Percentiles rank a stretch among this genome's conserved stretches.
These are phyloP conservation scores for Trichoderma sp. DNA, from an alignment of 2,329 filamentous ascomycete genomes.

Conservation along the genomic window DNA sequence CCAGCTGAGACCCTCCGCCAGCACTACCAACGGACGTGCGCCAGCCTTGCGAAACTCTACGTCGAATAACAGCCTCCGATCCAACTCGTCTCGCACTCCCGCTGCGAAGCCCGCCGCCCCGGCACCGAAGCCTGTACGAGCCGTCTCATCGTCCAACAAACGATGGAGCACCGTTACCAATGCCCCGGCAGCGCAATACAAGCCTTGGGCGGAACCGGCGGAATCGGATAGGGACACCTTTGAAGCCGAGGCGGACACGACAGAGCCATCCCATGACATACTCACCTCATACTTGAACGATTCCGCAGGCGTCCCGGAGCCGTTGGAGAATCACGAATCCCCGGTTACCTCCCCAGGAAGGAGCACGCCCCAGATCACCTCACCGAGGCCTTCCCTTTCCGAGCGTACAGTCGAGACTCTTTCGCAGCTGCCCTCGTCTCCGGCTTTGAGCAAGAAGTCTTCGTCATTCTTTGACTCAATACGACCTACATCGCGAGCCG, in stretches of 20 bases:
- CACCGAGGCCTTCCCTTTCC: constrained; percentile 63
- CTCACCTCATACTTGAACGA: constrained; percentile 27
- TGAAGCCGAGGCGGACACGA: background rate
- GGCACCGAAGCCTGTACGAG: constrained; percentile 29
- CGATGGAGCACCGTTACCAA: constrained; percentile 28
- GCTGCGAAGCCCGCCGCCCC: constrained; percentile 29
- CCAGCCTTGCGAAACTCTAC: constrained; percentile 30
- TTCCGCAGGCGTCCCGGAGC: background rate
- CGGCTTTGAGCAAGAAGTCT: constrained; percentile 64
- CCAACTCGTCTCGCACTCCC: constrained; percentile 26
- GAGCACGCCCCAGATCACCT: constrained; percentile 32
- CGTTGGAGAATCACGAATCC: constrained; percentile 32
- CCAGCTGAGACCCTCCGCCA: constrained; percentile 40
- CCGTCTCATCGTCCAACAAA: constrained; percentile 15
- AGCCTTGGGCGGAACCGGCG: constrained; percentile 27
- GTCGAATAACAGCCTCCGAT: constrained; percentile 33
- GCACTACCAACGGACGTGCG: constrained; percentile 30
- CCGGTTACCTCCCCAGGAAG: constrained; percentile 11
- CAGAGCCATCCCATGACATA: constrained; percentile 34
- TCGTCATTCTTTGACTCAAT: constrained; percentile 73
- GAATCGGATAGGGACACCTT: constrained; percentile 1
- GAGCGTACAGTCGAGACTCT: constrained; percentile 88
- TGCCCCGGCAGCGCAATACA: constrained; percentile 24
- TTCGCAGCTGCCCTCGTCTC: constrained; percentile 75
- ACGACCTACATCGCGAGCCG: constrained; percentile 56